Percentiles rank a stretch among this genome's conserved stretches.
phyloP scores from a whole-genome alignment of 768 basidiomycete species.

The Lactarius akahatsu region DNA sequence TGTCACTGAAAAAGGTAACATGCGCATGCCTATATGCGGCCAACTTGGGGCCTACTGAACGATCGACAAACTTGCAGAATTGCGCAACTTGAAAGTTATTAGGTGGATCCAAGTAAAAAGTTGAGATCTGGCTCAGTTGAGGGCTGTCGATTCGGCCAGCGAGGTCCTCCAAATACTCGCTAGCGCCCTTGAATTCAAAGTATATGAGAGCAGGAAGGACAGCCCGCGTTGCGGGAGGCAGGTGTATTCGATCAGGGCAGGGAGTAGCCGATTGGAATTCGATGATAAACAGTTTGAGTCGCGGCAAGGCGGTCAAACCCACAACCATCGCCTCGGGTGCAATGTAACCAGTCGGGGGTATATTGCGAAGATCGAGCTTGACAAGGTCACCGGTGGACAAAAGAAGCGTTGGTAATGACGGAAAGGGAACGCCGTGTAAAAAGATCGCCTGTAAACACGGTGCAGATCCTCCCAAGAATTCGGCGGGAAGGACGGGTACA shows the following conservation, averaged over 20 bases:
- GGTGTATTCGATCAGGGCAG: not conserved
- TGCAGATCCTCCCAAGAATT: not conserved
- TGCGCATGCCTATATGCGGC: not conserved
- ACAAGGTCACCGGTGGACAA: not conserved
- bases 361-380: not conserved
- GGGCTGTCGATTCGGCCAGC: not conserved
- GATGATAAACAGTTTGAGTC: not conserved
- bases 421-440: not conserved
- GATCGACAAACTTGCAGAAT: not conserved
- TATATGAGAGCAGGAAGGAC: not conserved
- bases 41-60: not conserved
- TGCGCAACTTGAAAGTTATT: not conserved
- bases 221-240: not conserved
- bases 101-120: not conserved
- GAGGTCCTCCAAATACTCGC: slow-evolving; percentile 9
- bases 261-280: not conserved
- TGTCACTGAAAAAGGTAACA: not conserved
- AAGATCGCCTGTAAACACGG: not conserved
- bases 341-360: not conserved
- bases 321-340: not conserved
- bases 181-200: not conserved
- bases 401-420: not conserved
- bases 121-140: not conserved
- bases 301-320: not conserved
- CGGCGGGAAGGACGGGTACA: not conserved